Percentiles rank a stretch among this genome's conserved stretches.
Evolutionary conservation across 2,329 filamentous ascomycete species (phyloP).

Genomic region (Neonectria hederae): DNA sequence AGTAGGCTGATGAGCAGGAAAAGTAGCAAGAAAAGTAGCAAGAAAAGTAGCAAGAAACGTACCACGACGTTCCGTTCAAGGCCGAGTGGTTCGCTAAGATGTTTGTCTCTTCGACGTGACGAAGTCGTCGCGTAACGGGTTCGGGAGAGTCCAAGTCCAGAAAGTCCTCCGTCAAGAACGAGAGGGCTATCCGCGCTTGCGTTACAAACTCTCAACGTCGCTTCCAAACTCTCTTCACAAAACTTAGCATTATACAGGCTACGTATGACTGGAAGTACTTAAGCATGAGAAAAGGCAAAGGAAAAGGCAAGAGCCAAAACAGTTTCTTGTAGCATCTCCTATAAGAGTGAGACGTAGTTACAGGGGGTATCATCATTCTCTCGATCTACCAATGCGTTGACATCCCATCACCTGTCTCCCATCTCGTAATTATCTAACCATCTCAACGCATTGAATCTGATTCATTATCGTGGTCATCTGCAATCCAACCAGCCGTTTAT

Average conservation of each 20-base stretch:
- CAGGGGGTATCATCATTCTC: constrained; percentile 35
- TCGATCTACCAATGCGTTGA: constrained; percentile 9
- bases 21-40: neutral
- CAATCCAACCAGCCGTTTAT: constrained; percentile 4
- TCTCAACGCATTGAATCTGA: neutral
- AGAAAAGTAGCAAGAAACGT: neutral
- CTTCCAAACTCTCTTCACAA: neutral
- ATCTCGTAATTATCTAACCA: constrained; percentile 24
- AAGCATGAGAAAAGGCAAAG: neutral
- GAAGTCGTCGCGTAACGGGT: neutral
- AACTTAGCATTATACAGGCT: neutral
- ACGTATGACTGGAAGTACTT: neutral
- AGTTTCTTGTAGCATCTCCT: constrained; percentile 15
- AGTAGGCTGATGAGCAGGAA: neutral
- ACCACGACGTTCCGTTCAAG: neutral
- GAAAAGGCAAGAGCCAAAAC: neutral
- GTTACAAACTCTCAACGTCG: neutral
- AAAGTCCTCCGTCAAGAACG: neutral
- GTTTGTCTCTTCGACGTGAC: neutral
- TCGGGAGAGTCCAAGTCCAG: constrained; percentile 5
- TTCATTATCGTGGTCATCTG: constrained; percentile 32
- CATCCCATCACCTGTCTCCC: constrained; percentile 9
- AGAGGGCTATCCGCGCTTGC: neutral
- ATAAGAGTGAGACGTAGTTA: constrained; percentile 18
- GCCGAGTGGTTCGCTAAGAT: neutral